Percentiles rank a stretch among this genome's conserved stretches.
phyloP scores from a whole-genome alignment of 768 basidiomycete species.

The Rhodosporidiobolus odoratus region DNA sequence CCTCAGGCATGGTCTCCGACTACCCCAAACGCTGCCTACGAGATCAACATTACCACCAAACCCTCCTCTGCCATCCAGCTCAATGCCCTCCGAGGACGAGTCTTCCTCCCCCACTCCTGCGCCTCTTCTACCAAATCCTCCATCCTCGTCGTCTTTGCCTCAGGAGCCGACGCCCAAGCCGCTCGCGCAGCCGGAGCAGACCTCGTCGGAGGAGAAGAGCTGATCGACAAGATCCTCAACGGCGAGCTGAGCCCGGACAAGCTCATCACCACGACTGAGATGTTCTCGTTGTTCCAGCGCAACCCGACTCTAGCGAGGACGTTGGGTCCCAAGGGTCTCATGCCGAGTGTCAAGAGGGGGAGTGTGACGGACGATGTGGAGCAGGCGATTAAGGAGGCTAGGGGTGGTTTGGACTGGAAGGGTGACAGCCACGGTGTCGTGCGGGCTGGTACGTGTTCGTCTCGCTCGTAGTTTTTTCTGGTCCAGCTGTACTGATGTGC shows the following conservation, averaged over 20 bases:
- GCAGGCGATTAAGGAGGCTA: slow-evolving; percentile 69
- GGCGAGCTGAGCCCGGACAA: slow-evolving; percentile 73
- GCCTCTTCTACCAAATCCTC: slow-evolving; percentile 24
- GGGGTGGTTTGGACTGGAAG: slow-evolving; percentile 85
- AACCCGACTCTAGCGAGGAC: slow-evolving; percentile 64
- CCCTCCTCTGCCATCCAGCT: slow-evolving; percentile 58
- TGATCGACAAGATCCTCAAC: slow-evolving; percentile 62
- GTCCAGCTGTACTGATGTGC: background rate
- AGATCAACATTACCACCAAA: slow-evolving; percentile 72
- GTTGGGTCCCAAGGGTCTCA: slow-evolving; percentile 80
- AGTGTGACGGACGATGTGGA: slow-evolving; percentile 87
- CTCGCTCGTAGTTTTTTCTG: background rate
- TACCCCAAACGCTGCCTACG: slow-evolving; percentile 68
- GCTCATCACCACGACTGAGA: slow-evolving; percentile 72
- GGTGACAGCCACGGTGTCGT: slow-evolving; percentile 82
- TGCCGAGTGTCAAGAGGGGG: slow-evolving; percentile 90
- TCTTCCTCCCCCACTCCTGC: slow-evolving; percentile 62
- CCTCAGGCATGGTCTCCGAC: slow-evolving; percentile 45
- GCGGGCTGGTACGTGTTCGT: slow-evolving; percentile 56
- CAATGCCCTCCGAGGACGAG: slow-evolving; percentile 80
- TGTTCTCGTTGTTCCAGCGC: slow-evolving; percentile 68
- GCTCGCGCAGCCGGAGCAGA: slow-evolving; percentile 84
- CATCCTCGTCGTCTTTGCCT: slow-evolving; percentile 86
- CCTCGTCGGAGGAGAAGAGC: slow-evolving; percentile 80
- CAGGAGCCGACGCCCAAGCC: slow-evolving; percentile 71